These are phyloP conservation scores for Xerocomus spinulosus DNA, from an alignment of 768 basidiomycete genomes.

Conservation along the genomic window DNA sequence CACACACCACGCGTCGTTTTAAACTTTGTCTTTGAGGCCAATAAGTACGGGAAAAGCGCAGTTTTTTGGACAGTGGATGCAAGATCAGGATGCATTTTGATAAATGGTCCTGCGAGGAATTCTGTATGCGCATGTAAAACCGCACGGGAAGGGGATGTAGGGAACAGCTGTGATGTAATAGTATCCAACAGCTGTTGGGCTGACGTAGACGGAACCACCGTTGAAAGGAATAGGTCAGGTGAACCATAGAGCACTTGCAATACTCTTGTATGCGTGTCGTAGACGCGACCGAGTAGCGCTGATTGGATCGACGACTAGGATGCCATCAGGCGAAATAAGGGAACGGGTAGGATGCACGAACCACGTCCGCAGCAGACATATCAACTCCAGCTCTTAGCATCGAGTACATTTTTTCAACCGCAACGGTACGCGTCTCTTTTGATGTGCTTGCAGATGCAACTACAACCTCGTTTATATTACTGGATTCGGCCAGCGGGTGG, in stretches of 20 bases:
- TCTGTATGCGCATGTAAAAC: slow-evolving; percentile 51
- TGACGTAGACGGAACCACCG: slow-evolving; percentile 13
- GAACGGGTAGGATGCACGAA: neutral
- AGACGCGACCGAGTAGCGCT: slow-evolving; percentile 63
- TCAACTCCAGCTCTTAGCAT: slow-evolving; percentile 23
- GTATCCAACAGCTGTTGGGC: slow-evolving; percentile 23
- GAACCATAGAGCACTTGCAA: slow-evolving; percentile 63
- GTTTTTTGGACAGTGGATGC: slow-evolving; percentile 40
- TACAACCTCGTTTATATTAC: slow-evolving; percentile 39
- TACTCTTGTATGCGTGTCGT: slow-evolving; percentile 59
- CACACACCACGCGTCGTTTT: slow-evolving; percentile 66
- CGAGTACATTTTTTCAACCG: slow-evolving; percentile 54
- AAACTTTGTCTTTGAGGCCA: slow-evolving; percentile 69
- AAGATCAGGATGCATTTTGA: slow-evolving; percentile 25
- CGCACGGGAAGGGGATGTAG: slow-evolving; percentile 45
- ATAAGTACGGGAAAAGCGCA: slow-evolving; percentile 66
- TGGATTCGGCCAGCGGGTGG: slow-evolving; percentile 19
- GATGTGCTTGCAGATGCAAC: slow-evolving; percentile 63
- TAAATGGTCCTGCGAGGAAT: slow-evolving; percentile 52
- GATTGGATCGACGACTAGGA: slow-evolving; percentile 52
- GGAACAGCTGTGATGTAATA: slow-evolving; percentile 23
- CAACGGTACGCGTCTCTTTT: slow-evolving; percentile 50
- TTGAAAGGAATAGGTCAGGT: slow-evolving; percentile 42
- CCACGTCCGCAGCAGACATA: slow-evolving; percentile 36
- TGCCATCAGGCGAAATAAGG: slow-evolving; percentile 3